Base-by-base conservation (phyloP, 1,284 basidiomycete genomes). In the Albatrellus sp. region DNA sequence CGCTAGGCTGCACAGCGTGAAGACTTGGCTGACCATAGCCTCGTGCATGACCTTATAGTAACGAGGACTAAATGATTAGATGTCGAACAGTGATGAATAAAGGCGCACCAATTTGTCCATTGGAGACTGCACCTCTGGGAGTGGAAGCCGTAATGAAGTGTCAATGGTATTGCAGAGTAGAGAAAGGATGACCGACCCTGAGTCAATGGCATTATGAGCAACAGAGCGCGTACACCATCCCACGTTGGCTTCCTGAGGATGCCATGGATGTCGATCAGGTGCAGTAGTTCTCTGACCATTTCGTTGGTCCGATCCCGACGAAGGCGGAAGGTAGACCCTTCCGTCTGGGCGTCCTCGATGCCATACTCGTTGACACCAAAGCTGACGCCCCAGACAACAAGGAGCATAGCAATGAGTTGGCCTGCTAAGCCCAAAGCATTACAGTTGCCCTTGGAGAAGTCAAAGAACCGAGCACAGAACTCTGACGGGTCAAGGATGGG, bases 341-440 rank as follows among this genome's bases (percentile, higher is more conserved):
- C 34, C n/a, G 28, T 17, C 28, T 29, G 39, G 12, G 54, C 52
- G 47, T 69, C 63, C 37, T 64, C 61, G 43, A 72, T 58, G 28
- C 89, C 90, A 20, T 68, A 69, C 53, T 90, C 84, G 58, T 92
- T 77, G 37, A 92, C 66, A 17, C 90, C 90, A 57, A 86, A 91
- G 24, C 85, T 88, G 1, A 80, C 73, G 0, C 87, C 90, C 89
- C 89, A 93, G 14, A 82, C 74, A 43, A 86, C 85, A 14, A 91
- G 66, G 19, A 82, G 58, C 69, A 82, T 76, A 7, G 77, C 68
- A 37, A 87, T 67, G 45, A 88, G 69, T 42, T 72, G 70, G 13
- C 75, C 83, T 48, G 82, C 73, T 46, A 70, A 63, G 14, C 68
- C 64, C 2, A 87, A 67, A 11, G 72, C 65, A 30, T 72, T 66